A percentile compares a stretch with the other conserved stretches of the same genome.
Conservation (phyloP, 2,329 filamentous ascomycete species). For the Neoscytalidium dimidiatum region DNA sequence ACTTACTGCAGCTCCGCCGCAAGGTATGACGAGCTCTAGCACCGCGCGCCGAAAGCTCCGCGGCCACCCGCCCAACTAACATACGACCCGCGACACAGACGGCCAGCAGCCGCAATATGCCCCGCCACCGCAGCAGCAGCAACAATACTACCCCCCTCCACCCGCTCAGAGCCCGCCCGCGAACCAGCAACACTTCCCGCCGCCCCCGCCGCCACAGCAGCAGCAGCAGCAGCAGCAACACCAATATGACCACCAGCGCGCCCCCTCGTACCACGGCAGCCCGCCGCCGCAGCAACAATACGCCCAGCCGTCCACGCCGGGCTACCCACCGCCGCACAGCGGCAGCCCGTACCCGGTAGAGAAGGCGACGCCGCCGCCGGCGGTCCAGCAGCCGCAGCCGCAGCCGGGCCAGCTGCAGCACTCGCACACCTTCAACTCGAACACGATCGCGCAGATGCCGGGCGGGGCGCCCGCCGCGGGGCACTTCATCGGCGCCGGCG, state of each 20-base stretch:
- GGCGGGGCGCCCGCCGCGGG: conserved; percentile 46
- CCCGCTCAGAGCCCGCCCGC: conserved; percentile 24
- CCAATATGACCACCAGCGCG: conserved; percentile 30
- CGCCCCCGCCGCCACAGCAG: conserved; percentile 38
- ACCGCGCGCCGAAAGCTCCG: not conserved
- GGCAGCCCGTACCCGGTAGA: conserved; percentile 18
- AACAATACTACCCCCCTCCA: conserved; percentile 28
- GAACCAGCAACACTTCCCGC: conserved; percentile 41
- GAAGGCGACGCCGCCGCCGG: not conserved
- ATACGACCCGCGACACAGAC: not conserved
- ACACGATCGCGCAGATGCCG: conserved; percentile 30
- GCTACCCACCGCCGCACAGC: conserved; percentile 20
- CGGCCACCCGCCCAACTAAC: not conserved
- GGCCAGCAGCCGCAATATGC: conserved; percentile 24
- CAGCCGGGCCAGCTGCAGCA: conserved; percentile 8
- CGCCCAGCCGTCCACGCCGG: conserved; percentile 38
- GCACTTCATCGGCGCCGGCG: conserved; percentile 65
- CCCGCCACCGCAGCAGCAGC: conserved; percentile 27
- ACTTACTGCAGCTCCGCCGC: conserved; percentile 18
- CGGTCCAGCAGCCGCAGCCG: not conserved
- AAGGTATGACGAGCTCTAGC: conserved; percentile 24
- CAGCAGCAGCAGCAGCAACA: conserved; percentile 26
- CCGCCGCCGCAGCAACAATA: conserved; percentile 31
- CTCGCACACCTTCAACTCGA: conserved; percentile 31
- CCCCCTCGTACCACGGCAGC: conserved; percentile 33